Conservation (phyloP, 345 rosid genomes). For the Ceriops zippeliana region DNA sequence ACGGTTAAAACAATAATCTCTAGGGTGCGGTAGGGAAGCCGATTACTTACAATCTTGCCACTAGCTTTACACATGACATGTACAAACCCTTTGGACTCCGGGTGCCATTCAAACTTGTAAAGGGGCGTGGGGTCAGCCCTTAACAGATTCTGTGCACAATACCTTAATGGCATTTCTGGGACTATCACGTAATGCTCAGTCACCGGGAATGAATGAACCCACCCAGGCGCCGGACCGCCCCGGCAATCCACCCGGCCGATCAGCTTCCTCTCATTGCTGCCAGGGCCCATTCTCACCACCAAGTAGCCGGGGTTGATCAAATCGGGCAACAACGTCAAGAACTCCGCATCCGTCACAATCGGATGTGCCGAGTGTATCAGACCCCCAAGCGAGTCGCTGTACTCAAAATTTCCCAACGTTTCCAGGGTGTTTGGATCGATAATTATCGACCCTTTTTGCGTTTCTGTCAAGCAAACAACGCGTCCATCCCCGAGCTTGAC, state of each 20-base stretch:
- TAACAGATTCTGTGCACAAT: constrained; percentile 68
- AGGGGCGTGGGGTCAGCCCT: constrained; percentile 91
- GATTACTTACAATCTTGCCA: constrained; percentile 65
- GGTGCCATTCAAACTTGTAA: constrained; percentile 94
- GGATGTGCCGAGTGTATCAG: constrained; percentile 92
- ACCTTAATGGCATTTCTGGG: constrained; percentile 93
- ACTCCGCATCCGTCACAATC: constrained; percentile 68
- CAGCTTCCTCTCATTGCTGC: constrained; percentile 74
- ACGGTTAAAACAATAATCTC: too few relatives aligned
- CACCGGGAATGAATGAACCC: constrained; percentile 97
- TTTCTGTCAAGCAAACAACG: constrained; percentile 85
- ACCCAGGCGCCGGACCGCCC: constrained; percentile 82
- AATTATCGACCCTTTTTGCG: constrained; percentile 80
- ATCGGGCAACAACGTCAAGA: constrained; percentile 80
- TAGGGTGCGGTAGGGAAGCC: background rate
- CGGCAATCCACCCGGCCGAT: constrained; percentile 75
- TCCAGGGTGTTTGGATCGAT: constrained; percentile 65
- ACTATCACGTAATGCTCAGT: constrained; percentile 74
- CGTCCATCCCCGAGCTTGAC: constrained; percentile 82
- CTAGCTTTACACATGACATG: constrained; percentile 89
- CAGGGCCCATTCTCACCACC: constrained; percentile 77
- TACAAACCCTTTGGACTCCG: constrained; percentile 59
- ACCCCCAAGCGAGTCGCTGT: constrained; percentile 65
- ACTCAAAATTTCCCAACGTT: constrained; percentile 67
- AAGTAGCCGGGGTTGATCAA: constrained; percentile 67